phyloP scores from a whole-genome alignment of 345 rosid species.

The Lagerstroemia speciosa region DNA sequence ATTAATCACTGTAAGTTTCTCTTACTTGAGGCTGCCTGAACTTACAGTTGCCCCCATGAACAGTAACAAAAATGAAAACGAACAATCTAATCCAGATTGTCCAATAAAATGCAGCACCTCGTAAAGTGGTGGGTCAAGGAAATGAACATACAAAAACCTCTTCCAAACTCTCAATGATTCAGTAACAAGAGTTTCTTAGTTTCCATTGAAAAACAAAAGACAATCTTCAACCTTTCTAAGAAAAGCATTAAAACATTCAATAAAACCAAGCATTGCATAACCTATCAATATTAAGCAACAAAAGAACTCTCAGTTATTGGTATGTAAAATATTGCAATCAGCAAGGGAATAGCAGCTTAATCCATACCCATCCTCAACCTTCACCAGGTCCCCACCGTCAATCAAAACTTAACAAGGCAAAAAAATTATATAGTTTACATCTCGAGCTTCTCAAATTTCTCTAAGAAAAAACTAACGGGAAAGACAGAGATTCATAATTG shows the following conservation, averaged over 20 bases:
- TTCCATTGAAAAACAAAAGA: background rate
- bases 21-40: background rate
- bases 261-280: background rate
- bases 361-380: background rate
- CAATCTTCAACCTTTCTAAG: background rate
- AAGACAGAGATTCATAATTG: background rate
- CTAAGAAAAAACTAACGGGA: background rate
- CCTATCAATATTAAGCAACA: background rate
- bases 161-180: background rate
- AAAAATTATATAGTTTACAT: background rate
- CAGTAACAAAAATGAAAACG: background rate
- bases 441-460: background rate
- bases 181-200: background rate
- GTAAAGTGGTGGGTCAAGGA: background rate
- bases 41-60: background rate
- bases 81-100: background rate
- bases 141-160: background rate
- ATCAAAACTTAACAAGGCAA: background rate
- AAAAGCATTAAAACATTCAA: background rate
- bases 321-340: background rate
- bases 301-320: too few species aligned
- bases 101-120: background rate
- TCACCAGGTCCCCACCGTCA: background rate
- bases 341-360: background rate
- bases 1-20: conserved; percentile 3